Percentiles rank a stretch among this genome's conserved stretches.
Evolutionary conservation across 2,329 filamentous ascomycete species (phyloP).

Genomic region (Colletotrichum nymphaeae): DNA sequence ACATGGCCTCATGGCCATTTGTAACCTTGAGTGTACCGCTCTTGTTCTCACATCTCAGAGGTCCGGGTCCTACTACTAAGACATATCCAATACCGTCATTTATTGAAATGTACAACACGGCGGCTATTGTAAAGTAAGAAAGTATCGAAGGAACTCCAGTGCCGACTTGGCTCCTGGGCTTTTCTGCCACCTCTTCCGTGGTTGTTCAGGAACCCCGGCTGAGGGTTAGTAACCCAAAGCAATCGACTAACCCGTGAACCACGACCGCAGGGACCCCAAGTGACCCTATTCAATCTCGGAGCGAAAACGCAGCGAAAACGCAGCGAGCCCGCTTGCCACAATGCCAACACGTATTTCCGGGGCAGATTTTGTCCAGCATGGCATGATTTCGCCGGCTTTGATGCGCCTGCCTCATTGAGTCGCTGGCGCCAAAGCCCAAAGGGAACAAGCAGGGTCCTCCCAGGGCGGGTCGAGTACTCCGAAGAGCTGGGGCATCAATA

Average conservation of each 20-base stretch:
- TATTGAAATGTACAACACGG: neutral
- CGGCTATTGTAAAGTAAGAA: neutral
- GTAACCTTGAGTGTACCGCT: too few species aligned
- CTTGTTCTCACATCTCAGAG: too few species aligned
- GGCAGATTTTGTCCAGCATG: neutral
- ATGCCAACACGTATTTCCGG: conserved; percentile 1
- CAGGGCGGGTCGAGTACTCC: conserved; percentile 10
- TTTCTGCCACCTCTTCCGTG: conserved; percentile 1
- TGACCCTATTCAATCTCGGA: neutral
- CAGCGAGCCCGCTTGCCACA: conserved; percentile 9
- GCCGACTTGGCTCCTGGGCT: conserved; percentile 29
- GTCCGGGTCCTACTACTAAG: too few species aligned
- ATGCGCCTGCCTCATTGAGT: conserved; percentile 17
- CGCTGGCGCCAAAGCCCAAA: conserved; percentile 8
- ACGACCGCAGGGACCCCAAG: neutral
- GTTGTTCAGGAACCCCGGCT: neutral
- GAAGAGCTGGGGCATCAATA: conserved; percentile 1
- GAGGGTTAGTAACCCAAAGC: neutral
- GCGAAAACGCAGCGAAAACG: neutral
- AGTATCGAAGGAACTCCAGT: neutral
- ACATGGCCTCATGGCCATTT: neutral
- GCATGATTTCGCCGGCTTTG: conserved; percentile 13
- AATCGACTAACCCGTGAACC: neutral
- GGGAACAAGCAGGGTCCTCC: conserved; percentile 9
- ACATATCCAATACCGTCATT: too few species aligned